Percentiles rank a stretch among this genome's conserved stretches.
phyloP scores from a whole-genome alignment of 371 early-diverging fungal species.

The Actinomucor elegans region DNA sequence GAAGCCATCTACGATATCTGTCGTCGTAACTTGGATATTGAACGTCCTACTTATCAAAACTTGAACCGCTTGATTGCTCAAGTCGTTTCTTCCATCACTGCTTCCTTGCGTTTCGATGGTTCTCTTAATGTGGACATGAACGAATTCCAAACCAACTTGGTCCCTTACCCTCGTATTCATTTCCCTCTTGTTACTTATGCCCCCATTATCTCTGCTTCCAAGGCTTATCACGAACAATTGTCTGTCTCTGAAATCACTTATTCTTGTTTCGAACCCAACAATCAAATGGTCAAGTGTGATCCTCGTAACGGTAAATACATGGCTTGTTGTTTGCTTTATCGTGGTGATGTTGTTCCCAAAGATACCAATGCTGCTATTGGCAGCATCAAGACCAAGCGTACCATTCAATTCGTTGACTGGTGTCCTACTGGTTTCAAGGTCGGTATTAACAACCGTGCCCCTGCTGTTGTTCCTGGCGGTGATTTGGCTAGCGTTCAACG shows the following conservation, averaged over 20 bases:
- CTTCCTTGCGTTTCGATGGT: conserved; percentile 97
- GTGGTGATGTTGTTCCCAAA: conserved; percentile 87
- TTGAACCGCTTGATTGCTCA: conserved; percentile 98
- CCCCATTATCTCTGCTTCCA: conserved; percentile 88
- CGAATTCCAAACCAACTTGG: conserved; percentile 97
- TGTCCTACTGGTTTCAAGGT: conserved; percentile 98
- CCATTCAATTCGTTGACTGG: conserved; percentile 96
- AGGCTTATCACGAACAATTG: conserved; percentile 89
- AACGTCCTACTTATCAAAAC: conserved; percentile 95
- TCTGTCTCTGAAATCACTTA: conserved; percentile 89
- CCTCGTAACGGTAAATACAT: conserved; percentile 95
- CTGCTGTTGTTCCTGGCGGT: conserved; percentile 85
- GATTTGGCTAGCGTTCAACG: conserved; percentile 88
- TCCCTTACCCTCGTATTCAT: conserved; percentile 95
- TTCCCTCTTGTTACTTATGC: conserved; percentile 95
- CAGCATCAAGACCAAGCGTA: conserved; percentile 86
- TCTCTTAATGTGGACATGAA: conserved; percentile 94
- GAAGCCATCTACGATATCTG: conserved; percentile 99
- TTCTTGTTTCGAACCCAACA: conserved; percentile 92
- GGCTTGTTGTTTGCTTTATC: conserved; percentile 92
- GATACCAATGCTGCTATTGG: conserved; percentile 91
- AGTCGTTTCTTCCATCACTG: conserved; percentile 99
- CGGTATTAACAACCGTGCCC: conserved; percentile 89
- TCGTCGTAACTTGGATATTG: conserved; percentile 96
- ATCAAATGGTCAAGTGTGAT: conserved; percentile 97